Evolutionary conservation across 257 asterid genomes (phyloP).

Genomic region (Voacanga thouarsii): DNA sequence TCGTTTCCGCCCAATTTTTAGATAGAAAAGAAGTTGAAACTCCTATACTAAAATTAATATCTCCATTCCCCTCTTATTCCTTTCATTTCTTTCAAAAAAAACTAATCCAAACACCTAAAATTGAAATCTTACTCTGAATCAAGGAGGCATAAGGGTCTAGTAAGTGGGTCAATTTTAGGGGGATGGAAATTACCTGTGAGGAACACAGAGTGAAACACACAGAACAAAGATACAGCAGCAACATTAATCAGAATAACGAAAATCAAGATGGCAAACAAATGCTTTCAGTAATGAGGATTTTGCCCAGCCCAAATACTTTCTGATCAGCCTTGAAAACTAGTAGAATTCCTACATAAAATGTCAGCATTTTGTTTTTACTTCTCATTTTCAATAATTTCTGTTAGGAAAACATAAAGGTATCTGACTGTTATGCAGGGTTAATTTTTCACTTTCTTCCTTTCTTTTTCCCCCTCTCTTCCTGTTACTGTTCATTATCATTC

Average conservation of each 20-base stretch:
- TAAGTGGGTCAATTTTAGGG: too few species aligned
- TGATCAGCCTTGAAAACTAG: not conserved
- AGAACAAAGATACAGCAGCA: not conserved
- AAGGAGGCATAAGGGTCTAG: too few species aligned
- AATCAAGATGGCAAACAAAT: not conserved
- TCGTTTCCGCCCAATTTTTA: too few species aligned
- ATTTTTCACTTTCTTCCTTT: not conserved
- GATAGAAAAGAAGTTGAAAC: too few species aligned
- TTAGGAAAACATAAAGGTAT: too few species aligned
- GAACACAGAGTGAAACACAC: not conserved
- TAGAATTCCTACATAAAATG: not conserved
- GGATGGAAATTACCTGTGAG: too few species aligned
- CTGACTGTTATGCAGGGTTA: not conserved
- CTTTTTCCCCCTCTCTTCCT: not conserved
- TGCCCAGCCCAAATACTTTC: not conserved
- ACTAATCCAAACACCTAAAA: too few species aligned
- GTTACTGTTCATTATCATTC: not conserved
- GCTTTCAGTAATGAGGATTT: not conserved
- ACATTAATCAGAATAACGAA: not conserved
- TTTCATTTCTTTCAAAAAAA: too few species aligned
- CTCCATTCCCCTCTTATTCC: too few species aligned
- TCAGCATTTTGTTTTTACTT: not conserved
- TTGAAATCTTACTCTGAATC: too few species aligned
- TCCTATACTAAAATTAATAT: too few species aligned
- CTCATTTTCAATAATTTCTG: too few species aligned